Evolutionary conservation across 2,329 filamentous ascomycete genomes (phyloP), one percentile per base, ranked within the genome.

Genomic region (Pseudogymnoascus sp.): DNA sequence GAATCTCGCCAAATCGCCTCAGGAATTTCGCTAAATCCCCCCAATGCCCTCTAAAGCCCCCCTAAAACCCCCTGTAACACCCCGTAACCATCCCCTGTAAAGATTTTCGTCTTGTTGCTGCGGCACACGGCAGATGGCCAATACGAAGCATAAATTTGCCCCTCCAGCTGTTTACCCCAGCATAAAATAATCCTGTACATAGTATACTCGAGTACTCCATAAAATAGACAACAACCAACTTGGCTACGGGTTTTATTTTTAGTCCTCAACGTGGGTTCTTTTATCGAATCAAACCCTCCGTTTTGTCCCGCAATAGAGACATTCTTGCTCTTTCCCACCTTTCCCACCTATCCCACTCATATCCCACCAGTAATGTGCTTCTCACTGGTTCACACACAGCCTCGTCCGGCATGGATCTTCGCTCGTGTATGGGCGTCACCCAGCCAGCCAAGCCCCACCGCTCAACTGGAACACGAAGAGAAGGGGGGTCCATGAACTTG

Each of bases 381-480:
- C 21, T 21, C 21, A 51, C 25, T 51, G 42, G 42, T 51, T 51
- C 42, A 51, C 4, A 13, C 42, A 31, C 25, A 31, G 42, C 42
- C 42, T 51, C 21, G 42, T 51, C 42, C 25, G 42, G 42, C 42
- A 51, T 51, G 42, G 42, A 51, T 51, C 42, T 51, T 15, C 42
- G 42, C 31, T 51, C 42, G 25, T 51, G 42, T 51, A 31, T 15
- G 42, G 31, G 25, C 42, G 42, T 51, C 42, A 31, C 42, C 42
- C 42, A 13, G 42, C 42, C 42, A 31, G 42, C 42, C 42, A 31
- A 51, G 42, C 42, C 42, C 42, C 42, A 51, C 42, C 42, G 25
- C 25, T 51, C 42, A 51, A 51, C 42, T 51, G 42, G 42, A 51
- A 51, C 42, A 51, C 42, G 42, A 51, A 51, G 21, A 27, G 25